Evolutionary conservation across 306 rosid species (phyloP).

Genomic region (barrel medic (Medicago truncatula)): DNA sequence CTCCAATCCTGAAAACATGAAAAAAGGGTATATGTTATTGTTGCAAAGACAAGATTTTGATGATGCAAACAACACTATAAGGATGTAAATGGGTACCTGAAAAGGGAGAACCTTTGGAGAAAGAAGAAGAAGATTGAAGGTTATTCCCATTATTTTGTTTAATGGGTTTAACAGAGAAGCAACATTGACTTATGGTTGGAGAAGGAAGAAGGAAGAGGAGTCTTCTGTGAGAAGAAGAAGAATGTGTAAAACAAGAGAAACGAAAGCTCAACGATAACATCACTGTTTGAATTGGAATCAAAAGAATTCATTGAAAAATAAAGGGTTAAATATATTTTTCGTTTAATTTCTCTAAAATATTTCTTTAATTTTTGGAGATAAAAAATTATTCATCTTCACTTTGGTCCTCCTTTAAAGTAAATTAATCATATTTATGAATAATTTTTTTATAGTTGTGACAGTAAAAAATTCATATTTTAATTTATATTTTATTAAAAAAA

Average conservation of each 20-base stretch:
- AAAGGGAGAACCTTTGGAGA: constrained; percentile 51
- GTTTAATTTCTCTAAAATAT: no score
- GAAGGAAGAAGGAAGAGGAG: constrained; percentile 27
- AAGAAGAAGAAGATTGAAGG: constrained; percentile 28
- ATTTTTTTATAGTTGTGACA: no score
- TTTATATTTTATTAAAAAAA: no score
- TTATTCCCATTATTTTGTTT: constrained; percentile 31
- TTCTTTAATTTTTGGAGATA: no score
- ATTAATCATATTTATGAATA: no score
- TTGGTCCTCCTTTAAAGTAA: no score
- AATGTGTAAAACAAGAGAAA: constrained; percentile 18
- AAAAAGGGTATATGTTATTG: not conserved
- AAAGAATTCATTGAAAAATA: no score
- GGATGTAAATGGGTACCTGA: constrained; percentile 47
- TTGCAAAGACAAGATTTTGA: constrained; percentile 7
- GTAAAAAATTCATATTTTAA: no score
- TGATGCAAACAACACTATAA: not conserved
- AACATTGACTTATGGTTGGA: constrained; percentile 27
- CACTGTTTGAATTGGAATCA: not conserved
- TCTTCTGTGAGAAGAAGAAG: constrained; percentile 19
- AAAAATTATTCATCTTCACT: no score
- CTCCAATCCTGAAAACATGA: constrained; percentile 62
- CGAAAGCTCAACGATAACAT: constrained; percentile 48
- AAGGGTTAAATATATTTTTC: no score
- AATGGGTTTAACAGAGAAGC: constrained; percentile 35